phyloP scores from a whole-genome alignment of 169 alveolate genomes.

The Cryptosporidium tyzzeri region DNA sequence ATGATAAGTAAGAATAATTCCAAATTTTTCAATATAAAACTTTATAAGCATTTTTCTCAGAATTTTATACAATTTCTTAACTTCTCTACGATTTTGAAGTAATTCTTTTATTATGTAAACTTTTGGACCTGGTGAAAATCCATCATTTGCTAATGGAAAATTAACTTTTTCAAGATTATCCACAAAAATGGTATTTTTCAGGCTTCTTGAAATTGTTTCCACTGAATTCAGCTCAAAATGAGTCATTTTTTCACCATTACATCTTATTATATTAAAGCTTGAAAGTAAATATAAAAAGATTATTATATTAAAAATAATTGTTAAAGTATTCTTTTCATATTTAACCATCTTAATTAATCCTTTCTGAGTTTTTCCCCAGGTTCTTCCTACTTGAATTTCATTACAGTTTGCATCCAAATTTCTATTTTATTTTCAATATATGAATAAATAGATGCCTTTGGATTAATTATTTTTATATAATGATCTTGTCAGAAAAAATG shows the following conservation, averaged over 20 bases:
- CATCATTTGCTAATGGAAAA: constrained; percentile 51
- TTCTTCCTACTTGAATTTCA: neutral
- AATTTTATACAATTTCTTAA: neutral
- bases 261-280: neutral
- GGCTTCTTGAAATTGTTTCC: constrained; percentile 3
- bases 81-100: neutral
- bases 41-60: constrained; percentile 24
- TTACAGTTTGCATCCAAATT: neutral
- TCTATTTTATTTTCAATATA: neutral
- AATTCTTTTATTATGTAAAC: neutral
- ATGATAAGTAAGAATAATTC: constrained; percentile 33
- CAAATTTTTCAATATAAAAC: constrained; percentile 37
- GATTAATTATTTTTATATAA: neutral
- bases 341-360: neutral
- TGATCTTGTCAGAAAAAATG: no score
- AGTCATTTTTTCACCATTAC: neutral
- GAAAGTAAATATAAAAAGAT: neutral
- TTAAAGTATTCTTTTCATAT: neutral
- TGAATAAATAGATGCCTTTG: constrained; percentile 27
- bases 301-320: neutral
- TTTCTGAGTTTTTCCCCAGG: neutral
- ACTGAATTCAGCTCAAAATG: constrained; percentile 33
- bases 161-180: constrained; percentile 19
- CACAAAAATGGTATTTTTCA: constrained; percentile 37
- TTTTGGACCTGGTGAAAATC: constrained; percentile 44